These are phyloP conservation scores for Colletotrichum phormii DNA, from an alignment of 2,329 filamentous ascomycete genomes.

Conservation along the genomic window DNA sequence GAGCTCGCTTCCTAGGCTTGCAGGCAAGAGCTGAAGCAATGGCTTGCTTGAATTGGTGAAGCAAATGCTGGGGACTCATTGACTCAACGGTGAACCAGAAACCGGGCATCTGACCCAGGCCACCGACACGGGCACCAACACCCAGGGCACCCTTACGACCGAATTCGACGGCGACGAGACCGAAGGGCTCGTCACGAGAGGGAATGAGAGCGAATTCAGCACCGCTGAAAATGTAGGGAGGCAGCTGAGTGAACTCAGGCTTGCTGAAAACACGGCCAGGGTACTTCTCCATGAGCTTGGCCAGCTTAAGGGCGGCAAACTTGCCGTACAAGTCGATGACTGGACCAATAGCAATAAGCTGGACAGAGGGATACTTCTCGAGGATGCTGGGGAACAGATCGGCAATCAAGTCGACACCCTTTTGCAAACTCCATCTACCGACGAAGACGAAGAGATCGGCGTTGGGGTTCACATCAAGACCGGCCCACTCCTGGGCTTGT, in stretches of 20 bases:
- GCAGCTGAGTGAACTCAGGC: conserved; percentile 74
- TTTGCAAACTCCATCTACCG: conserved; percentile 77
- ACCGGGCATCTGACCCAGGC: conserved; percentile 77
- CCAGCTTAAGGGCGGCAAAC: conserved; percentile 74
- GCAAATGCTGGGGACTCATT: conserved; percentile 69
- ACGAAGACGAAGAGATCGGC: conserved; percentile 77
- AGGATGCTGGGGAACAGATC: conserved; percentile 74
- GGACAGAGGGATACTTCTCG: conserved; percentile 68
- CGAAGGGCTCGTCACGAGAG: conserved; percentile 76
- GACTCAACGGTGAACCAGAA: conserved; percentile 79
- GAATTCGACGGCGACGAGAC: conserved; percentile 76
- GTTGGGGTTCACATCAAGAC: conserved; percentile 68
- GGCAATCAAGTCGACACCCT: conserved; percentile 75
- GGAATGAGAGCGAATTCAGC: conserved; percentile 77
- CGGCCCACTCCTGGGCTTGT: conserved; percentile 76
- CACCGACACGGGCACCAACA: conserved; percentile 74
- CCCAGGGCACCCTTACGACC: conserved; percentile 76
- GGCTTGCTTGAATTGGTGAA: conserved; percentile 73
- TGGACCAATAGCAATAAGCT: conserved; percentile 73
- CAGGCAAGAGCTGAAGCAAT: conserved; percentile 72
- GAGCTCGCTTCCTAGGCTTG: conserved; percentile 64
- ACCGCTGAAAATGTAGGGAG: conserved; percentile 75
- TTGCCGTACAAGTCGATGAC: conserved; percentile 77
- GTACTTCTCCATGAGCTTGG: conserved; percentile 73
- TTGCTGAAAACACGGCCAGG: conserved; percentile 75